Conservation (phyloP, 2,329 filamentous ascomycete species). For the Sordariomycetes sp. region DNA sequence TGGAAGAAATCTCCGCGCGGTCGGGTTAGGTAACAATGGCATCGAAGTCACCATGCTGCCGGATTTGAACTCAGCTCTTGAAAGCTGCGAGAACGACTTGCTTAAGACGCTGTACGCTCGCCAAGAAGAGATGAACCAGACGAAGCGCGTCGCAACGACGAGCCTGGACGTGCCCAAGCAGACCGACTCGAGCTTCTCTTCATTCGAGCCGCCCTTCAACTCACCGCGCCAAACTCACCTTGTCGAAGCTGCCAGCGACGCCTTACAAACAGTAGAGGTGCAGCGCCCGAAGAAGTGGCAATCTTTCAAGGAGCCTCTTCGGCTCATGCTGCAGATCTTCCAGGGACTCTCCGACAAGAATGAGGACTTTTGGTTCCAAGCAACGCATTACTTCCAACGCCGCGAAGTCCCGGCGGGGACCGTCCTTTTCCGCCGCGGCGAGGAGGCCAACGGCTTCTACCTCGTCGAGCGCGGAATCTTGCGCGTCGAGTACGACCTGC, state of each 20-base stretch:
- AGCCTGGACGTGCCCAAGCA: slow-evolving; percentile 38
- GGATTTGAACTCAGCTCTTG: slow-evolving; percentile 84
- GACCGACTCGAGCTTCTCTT: slow-evolving; percentile 20
- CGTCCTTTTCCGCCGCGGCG: slow-evolving; percentile 69
- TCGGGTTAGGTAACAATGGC: slow-evolving; percentile 68
- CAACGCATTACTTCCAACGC: slow-evolving; percentile 64
- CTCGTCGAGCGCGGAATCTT: slow-evolving; percentile 83
- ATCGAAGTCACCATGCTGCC: slow-evolving; percentile 74
- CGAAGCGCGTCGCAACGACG: slow-evolving; percentile 29
- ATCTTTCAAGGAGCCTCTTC: slow-evolving; percentile 80
- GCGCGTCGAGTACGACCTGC: slow-evolving; percentile 80
- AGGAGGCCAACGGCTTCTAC: slow-evolving; percentile 76
- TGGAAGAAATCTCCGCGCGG: slow-evolving; percentile 70
- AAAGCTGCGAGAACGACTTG: slow-evolving; percentile 91
- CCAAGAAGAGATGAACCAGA: slow-evolving; percentile 49
- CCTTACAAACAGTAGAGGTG: slow-evolving; percentile 58
- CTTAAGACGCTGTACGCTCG: slow-evolving; percentile 70
- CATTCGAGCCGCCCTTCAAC: slow-evolving; percentile 43
- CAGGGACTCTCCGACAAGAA: slow-evolving; percentile 76
- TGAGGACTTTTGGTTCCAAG: slow-evolving; percentile 91
- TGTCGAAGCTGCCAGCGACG: slow-evolving; percentile 66
- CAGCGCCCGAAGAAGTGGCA: slow-evolving; percentile 62
- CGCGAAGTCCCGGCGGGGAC: slow-evolving; percentile 60
- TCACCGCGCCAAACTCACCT: slow-evolving; percentile 76
- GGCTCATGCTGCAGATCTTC: slow-evolving; percentile 92